Conservation (phyloP, 2,329 filamentous ascomycete genomes). For the Cladophialophora exuberans region DNA sequence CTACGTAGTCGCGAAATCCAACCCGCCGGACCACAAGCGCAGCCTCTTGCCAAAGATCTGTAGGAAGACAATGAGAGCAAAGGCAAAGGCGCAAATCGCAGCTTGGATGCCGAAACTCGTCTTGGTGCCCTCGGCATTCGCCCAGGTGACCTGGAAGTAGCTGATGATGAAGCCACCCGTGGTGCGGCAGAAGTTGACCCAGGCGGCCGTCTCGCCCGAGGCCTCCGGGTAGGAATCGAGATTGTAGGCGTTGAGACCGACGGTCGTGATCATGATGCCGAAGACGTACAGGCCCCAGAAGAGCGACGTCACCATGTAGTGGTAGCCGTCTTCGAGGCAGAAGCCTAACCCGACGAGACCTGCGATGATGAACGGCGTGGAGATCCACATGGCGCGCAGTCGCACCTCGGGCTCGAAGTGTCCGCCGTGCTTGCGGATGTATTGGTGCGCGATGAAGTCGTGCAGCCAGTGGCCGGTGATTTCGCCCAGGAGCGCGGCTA, state of each 20-base stretch:
- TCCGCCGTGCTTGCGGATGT: conserved; percentile 53
- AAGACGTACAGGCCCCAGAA: conserved; percentile 58
- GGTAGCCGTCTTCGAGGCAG: conserved; percentile 53
- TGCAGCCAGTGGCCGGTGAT: conserved; percentile 60
- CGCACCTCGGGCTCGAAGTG: conserved; percentile 61
- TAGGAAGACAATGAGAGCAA: conserved; percentile 45
- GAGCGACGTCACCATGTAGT: conserved; percentile 55
- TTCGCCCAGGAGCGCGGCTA: conserved; percentile 59
- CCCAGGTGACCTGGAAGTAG: conserved; percentile 60
- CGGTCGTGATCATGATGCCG: conserved; percentile 40
- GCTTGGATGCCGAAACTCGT: conserved; percentile 54
- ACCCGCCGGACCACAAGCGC: conserved; percentile 41
- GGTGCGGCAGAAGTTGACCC: conserved; percentile 56
- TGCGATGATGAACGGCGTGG: conserved; percentile 53
- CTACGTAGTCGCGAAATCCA: conserved; percentile 37
- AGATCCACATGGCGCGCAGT: conserved; percentile 53
- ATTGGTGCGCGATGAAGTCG: conserved; percentile 52
- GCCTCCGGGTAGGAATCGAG: conserved; percentile 61
- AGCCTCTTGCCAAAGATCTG: conserved; percentile 45
- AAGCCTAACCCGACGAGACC: conserved; percentile 59
- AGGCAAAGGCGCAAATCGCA: conserved; percentile 44
- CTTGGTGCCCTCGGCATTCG: conserved; percentile 46
- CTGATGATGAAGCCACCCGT: conserved; percentile 51
- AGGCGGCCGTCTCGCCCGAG: conserved; percentile 57
- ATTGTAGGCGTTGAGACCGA: conserved; percentile 56